Percentiles rank a stretch among this genome's conserved stretches.
phyloP scores from a whole-genome alignment of 1,284 basidiomycete species.

The Cryptococcus sp. region DNA sequence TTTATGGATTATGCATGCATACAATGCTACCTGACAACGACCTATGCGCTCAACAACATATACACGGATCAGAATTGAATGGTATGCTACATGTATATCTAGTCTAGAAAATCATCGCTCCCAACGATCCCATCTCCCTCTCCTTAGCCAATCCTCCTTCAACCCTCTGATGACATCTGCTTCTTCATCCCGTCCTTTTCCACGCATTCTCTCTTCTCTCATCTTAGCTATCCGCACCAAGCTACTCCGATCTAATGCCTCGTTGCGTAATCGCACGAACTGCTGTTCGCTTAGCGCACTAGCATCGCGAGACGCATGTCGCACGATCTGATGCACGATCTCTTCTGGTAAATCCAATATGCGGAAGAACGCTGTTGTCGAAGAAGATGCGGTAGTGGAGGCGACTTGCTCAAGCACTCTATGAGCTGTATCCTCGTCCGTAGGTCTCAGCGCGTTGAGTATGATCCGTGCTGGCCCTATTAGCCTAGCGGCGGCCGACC shows the following conservation, averaged over 20 bases:
- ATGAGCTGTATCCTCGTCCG: slow-evolving; percentile 23
- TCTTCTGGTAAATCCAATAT: slow-evolving; percentile 45
- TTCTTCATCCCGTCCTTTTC: slow-evolving; percentile 13
- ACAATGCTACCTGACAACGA: no score
- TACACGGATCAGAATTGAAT: no score
- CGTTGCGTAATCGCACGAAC: slow-evolving; percentile 31
- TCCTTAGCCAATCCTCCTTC: slow-evolving; percentile 35
- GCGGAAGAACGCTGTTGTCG: slow-evolving; percentile 20
- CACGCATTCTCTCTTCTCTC: slow-evolving; percentile 17
- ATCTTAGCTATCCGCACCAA: slow-evolving; percentile 14
- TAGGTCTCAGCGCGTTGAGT: slow-evolving; percentile 31
- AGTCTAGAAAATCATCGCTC: slow-evolving; percentile 19
- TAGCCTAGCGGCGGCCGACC: slow-evolving; percentile 24
- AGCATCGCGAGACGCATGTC: slow-evolving; percentile 35
- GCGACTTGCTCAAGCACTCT: slow-evolving; percentile 25
- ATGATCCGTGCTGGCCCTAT: slow-evolving; percentile 38
- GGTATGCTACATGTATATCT: no score
- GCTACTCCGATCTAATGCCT: slow-evolving; percentile 28
- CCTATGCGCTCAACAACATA: no score
- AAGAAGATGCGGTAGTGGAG: background rate
- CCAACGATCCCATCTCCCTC: slow-evolving; percentile 42
- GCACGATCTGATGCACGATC: slow-evolving; percentile 37
- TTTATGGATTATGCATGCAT: no score
- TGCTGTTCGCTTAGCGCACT: slow-evolving; percentile 40
- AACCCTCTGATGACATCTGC: slow-evolving; percentile 19